Evolutionary conservation across 2,329 filamentous ascomycete genomes (phyloP).

Genomic region (Nigrospora sphaerica): DNA sequence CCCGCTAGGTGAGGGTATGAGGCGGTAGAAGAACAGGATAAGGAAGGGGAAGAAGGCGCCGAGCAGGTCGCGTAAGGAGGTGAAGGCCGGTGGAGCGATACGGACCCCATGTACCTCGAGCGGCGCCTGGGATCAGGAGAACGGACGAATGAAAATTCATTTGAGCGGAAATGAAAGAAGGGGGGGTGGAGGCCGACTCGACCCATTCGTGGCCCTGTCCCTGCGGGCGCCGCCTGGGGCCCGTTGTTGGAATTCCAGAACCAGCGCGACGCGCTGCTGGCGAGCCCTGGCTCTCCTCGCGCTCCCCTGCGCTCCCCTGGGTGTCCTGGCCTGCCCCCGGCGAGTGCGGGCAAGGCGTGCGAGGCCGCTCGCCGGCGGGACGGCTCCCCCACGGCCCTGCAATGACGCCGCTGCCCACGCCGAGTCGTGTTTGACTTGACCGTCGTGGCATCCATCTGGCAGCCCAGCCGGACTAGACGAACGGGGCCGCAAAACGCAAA

Average conservation of each 20-base stretch:
- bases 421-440: conserved; percentile 5
- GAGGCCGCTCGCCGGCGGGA: no score
- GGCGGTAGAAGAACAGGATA: conserved; percentile 18
- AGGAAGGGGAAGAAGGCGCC: conserved; percentile 16
- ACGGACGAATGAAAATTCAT: conserved; percentile 22
- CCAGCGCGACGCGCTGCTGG: no score
- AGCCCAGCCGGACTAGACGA: neutral
- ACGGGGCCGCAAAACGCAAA: neutral
- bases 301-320: no score
- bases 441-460: conserved; percentile 5
- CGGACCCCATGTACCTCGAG: conserved; percentile 1
- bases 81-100: conserved; percentile 9
- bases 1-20: conserved; percentile 12
- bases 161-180: conserved; percentile 25
- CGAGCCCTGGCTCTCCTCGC: no score
- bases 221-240: conserved; percentile 4
- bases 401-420: no score
- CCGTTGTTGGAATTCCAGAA: conserved; percentile 2
- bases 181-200: conserved; percentile 16
- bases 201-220: neutral
- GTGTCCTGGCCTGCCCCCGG: no score
- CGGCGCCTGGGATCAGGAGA: conserved; percentile 11
- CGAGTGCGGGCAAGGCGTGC: no score
- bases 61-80: conserved; percentile 12
- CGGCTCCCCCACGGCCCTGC: no score